Conservation (phyloP, 805 yeast species). For the Vanderwaltozyma tropicalis region DNA sequence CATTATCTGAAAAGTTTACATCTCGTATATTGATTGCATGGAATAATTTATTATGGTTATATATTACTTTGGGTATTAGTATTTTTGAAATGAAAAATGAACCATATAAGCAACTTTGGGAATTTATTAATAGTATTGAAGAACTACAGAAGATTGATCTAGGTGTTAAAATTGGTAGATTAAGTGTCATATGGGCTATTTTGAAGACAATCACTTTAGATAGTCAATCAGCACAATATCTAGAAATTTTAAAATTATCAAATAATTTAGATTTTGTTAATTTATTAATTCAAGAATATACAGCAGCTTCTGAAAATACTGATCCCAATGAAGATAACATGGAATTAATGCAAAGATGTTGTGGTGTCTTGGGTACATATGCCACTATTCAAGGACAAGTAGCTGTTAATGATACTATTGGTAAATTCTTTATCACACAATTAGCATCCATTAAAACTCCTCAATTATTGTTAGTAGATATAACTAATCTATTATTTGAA, state of each 20-base stretch:
- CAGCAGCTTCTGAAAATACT: neutral
- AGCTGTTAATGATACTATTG: constrained; percentile 35
- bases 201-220: constrained; percentile 16
- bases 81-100: constrained; percentile 15
- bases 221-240: constrained; percentile 5
- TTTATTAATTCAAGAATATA: constrained; percentile 13
- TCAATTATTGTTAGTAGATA: constrained; percentile 42
- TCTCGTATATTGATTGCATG: constrained; percentile 53
- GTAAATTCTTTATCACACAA: constrained; percentile 34
- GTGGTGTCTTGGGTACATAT: constrained; percentile 44
- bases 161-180: constrained; percentile 27
- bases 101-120: constrained; percentile 11
- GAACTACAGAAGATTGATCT: constrained; percentile 13
- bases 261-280: constrained; percentile 23
- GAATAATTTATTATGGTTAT: constrained; percentile 59
- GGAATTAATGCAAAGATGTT: constrained; percentile 30
- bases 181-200: constrained; percentile 39
- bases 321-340: constrained; percentile 11
- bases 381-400: constrained; percentile 38
- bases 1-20: constrained; percentile 38
- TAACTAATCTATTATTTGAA: constrained; percentile 61
- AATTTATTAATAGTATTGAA: constrained; percentile 5
- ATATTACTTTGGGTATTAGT: constrained; percentile 17
- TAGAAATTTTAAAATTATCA: constrained; percentile 10
- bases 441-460: constrained; percentile 18